Percentiles rank a stretch among this genome's conserved stretches.
Conservation (phyloP, 2,329 filamentous ascomycete species). For the Zopfia rhizophila region DNA sequence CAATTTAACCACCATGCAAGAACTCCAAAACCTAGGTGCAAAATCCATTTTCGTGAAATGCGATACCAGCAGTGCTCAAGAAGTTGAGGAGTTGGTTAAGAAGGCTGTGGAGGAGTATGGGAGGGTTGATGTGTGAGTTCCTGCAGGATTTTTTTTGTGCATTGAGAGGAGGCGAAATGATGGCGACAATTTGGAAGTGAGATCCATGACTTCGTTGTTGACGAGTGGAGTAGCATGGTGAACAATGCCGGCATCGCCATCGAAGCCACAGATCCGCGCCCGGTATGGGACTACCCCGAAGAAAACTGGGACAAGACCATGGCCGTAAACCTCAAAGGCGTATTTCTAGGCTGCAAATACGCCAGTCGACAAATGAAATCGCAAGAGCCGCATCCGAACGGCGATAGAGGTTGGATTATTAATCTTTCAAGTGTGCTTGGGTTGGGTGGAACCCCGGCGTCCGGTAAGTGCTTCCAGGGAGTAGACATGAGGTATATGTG, state of each 20-base stretch:
- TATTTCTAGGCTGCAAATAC: slow-evolving; percentile 59
- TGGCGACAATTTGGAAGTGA: slow-evolving; percentile 66
- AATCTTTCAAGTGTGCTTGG: slow-evolving; percentile 65
- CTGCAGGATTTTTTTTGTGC: background rate
- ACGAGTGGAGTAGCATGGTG: slow-evolving; percentile 49
- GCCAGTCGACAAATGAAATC: slow-evolving; percentile 61
- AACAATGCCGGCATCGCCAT: slow-evolving; percentile 60
- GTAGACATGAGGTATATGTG: background rate
- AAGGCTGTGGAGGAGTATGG: slow-evolving; percentile 57
- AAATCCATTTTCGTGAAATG: slow-evolving; percentile 49
- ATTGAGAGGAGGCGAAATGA: slow-evolving; percentile 61
- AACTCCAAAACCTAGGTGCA: slow-evolving; percentile 40
- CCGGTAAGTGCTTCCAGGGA: slow-evolving; percentile 34
- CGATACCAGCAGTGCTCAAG: slow-evolving; percentile 56
- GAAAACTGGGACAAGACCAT: slow-evolving; percentile 57
- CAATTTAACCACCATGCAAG: slow-evolving; percentile 41
- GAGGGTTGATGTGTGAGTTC: slow-evolving; percentile 58
- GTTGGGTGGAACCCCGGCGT: slow-evolving; percentile 46
- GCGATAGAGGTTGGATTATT: slow-evolving; percentile 63
- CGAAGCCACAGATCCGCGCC: slow-evolving; percentile 44
- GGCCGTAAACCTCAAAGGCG: slow-evolving; percentile 52
- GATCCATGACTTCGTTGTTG: too few species aligned
- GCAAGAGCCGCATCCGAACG: slow-evolving; percentile 52
- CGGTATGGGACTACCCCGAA: slow-evolving; percentile 61
- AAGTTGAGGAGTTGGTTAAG: slow-evolving; percentile 56